Evolutionary conservation across 78 protist species (phyloP).

Genomic region (Dictyostelium purpureum): DNA sequence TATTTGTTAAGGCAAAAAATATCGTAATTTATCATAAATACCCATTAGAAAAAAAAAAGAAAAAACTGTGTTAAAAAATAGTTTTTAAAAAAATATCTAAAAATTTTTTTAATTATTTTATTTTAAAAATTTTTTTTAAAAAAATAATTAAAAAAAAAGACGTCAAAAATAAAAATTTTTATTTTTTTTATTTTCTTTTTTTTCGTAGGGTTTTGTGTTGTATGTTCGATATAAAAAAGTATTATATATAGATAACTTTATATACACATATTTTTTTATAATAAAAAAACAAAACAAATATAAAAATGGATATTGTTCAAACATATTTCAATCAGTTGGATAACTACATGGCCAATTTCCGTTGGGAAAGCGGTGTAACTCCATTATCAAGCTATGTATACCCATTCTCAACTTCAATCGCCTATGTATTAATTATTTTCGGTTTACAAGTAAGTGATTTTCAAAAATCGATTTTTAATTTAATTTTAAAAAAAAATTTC

Average conservation of each 20-base stretch:
- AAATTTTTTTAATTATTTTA: too few relatives aligned
- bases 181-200: neutral
- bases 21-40: too few relatives aligned
- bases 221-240: neutral
- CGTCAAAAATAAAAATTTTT: neutral
- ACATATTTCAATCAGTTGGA: slow-evolving; percentile 1
- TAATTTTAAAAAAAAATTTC: neutral
- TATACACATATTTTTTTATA: neutral
- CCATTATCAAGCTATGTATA: slow-evolving; percentile 7
- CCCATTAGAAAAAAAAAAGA: too few relatives aligned
- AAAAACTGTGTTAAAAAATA: too few relatives aligned
- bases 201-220: neutral
- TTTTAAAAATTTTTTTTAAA: neutral
- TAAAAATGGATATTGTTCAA: neutral
- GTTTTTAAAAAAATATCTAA: too few relatives aligned
- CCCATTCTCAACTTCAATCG: slow-evolving; percentile 26
- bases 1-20: too few relatives aligned
- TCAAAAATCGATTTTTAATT: neutral
- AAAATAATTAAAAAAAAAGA: neutral
- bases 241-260: neutral
- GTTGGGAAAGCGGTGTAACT: slow-evolving; percentile 25
- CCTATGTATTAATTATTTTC: slow-evolving; percentile 34
- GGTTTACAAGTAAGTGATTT: slow-evolving; percentile 11
- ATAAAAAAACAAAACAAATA: neutral
- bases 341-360: slow-evolving; percentile 1